phyloP scores from a whole-genome alignment of 2,329 filamentous ascomycete species.

The Stagonosporopsis rhizophila region DNA sequence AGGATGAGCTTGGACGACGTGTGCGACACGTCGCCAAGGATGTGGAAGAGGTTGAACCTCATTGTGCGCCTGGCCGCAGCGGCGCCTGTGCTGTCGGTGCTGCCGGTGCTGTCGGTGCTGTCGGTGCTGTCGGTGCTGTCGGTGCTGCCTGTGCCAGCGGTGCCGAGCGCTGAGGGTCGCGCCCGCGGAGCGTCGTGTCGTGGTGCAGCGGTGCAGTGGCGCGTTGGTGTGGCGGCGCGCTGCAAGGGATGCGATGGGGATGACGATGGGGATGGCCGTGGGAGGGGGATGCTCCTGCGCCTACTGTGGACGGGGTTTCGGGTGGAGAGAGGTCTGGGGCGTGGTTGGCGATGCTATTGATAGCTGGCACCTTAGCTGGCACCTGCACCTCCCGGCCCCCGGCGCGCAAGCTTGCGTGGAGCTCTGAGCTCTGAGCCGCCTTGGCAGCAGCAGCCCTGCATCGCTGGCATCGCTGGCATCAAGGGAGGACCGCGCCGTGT shows the following conservation, averaged over 20 bases:
- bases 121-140: neutral
- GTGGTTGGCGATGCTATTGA: constrained; percentile 21
- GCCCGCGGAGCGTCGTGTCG: neutral
- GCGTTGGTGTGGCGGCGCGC: constrained; percentile 4
- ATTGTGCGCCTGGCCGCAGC: constrained; percentile 21
- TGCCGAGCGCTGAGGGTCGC: neutral
- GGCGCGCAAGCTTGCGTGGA: constrained; percentile 9
- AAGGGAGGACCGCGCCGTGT: neutral
- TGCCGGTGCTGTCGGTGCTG: neutral
- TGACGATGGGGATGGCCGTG: too few relatives aligned
- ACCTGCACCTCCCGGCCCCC: neutral
- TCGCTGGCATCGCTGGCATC: neutral
- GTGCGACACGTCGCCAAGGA: constrained; percentile 85
- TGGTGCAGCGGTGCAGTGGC: neutral
- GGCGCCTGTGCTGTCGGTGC: neutral
- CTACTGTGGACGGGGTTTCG: neutral
- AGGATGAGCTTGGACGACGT: constrained; percentile 87
- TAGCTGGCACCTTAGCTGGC: constrained; percentile 23
- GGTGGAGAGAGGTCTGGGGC: neutral
- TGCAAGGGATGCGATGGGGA: constrained; percentile 7
- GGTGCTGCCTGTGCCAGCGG: neutral
- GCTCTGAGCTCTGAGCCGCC: neutral
- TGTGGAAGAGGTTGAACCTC: constrained; percentile 67
- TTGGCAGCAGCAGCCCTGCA: constrained; percentile 17
- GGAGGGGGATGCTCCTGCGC: constrained; percentile 6